These are phyloP conservation scores for Raffaelea ambrosiae DNA, from an alignment of 2,329 filamentous ascomycete species.

Conservation along the genomic window DNA sequence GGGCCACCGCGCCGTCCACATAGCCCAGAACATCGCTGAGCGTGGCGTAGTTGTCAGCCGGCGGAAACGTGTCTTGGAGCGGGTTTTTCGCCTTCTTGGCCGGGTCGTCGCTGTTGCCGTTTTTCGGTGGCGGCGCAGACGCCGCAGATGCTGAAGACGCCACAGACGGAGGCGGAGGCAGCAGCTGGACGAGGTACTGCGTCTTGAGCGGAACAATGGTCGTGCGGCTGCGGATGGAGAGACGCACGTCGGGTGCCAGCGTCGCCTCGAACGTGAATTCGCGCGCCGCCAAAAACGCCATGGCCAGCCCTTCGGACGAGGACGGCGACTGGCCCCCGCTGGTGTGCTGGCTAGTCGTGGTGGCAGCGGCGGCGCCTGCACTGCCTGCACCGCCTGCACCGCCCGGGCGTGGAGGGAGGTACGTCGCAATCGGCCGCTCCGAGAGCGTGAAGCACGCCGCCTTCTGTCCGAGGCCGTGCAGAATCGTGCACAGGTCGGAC, in stretches of 20 bases:
- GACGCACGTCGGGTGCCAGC: slow-evolving; percentile 32
- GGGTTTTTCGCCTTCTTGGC: slow-evolving; percentile 14
- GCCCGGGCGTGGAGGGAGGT: neutral
- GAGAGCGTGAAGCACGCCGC: slow-evolving; percentile 10
- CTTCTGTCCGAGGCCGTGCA: slow-evolving; percentile 22
- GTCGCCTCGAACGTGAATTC: slow-evolving; percentile 33
- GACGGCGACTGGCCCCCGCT: slow-evolving; percentile 22
- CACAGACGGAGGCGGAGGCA: slow-evolving; percentile 19
- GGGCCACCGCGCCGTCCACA: slow-evolving; percentile 32
- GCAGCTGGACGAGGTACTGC: slow-evolving; percentile 31
- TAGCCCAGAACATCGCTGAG: slow-evolving; percentile 36
- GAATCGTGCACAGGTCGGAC: slow-evolving; percentile 30
- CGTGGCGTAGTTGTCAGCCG: slow-evolving; percentile 36
- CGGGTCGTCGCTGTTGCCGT: slow-evolving; percentile 14
- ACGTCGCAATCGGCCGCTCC: slow-evolving; percentile 9
- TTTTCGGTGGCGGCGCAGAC: no score
- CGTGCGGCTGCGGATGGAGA: slow-evolving; percentile 37
- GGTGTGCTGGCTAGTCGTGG: slow-evolving; percentile 21
- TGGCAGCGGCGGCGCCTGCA: slow-evolving; percentile 28
- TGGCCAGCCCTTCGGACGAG: slow-evolving; percentile 35
- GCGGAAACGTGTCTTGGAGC: slow-evolving; percentile 28
- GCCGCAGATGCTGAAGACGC: no score
- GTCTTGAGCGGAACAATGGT: slow-evolving; percentile 35
- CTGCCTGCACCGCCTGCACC: no score
- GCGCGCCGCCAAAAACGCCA: slow-evolving; percentile 32